A percentile compares a stretch with the other conserved stretches of the same genome.
phyloP scores from a whole-genome alignment of 495 filamentous ascomycete genomes.

The Trichoderma virens region DNA sequence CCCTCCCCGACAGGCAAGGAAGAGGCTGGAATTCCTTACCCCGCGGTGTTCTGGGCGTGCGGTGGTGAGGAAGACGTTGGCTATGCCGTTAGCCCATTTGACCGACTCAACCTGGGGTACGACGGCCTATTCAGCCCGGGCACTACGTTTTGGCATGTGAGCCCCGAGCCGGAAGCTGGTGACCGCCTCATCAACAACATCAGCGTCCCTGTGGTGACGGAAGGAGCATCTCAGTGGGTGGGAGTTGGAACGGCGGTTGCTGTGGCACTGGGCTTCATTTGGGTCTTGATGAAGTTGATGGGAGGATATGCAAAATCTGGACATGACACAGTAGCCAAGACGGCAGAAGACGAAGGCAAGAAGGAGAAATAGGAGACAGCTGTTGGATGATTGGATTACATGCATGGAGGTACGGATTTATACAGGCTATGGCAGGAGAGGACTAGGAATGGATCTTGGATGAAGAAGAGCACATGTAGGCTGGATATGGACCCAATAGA shows the following conservation, averaged over 20 bases:
- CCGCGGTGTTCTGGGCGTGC: conserved; percentile 91
- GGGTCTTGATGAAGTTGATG: conserved; percentile 62
- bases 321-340: neutral
- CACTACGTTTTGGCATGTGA: conserved; percentile 75
- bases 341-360: neutral
- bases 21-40: conserved; percentile 53
- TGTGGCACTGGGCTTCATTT: conserved; percentile 65
- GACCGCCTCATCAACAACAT: conserved; percentile 49
- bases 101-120: conserved; percentile 74
- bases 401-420: no score
- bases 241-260: conserved; percentile 62
- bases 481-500: no score
- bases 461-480: no score
- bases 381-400: neutral
- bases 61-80: conserved; percentile 61
- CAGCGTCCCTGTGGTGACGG: conserved; percentile 68
- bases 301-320: conserved; percentile 21
- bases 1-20: conserved; percentile 46
- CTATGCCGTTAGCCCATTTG: conserved; percentile 78
- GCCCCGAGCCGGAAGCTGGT: conserved; percentile 41
- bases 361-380: neutral
- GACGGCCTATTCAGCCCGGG: conserved; percentile 72
- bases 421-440: no score
- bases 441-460: no score
- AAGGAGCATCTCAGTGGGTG: conserved; percentile 50